Evolutionary conservation across 78 protist species (phyloP).

Genomic region (Cavenderia fasciculata): DNA sequence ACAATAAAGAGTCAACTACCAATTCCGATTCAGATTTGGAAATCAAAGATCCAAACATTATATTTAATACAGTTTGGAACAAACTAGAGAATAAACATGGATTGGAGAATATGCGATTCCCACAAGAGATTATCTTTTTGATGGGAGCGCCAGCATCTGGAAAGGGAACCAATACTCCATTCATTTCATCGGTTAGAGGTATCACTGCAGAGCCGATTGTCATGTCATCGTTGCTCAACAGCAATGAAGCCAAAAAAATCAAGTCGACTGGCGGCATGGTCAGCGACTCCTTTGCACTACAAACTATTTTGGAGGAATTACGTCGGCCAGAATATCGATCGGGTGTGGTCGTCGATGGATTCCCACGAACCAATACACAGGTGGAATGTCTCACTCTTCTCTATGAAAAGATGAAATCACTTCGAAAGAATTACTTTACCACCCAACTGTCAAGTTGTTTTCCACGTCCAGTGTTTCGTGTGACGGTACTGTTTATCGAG

Average conservation of each 20-base stretch:
- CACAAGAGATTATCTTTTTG: slow-evolving; percentile 83
- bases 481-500: slow-evolving; percentile 79
- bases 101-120: slow-evolving; percentile 66
- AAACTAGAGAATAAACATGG: slow-evolving; percentile 62
- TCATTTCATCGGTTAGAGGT: slow-evolving; percentile 61
- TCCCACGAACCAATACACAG: slow-evolving; percentile 85
- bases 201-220: slow-evolving; percentile 79
- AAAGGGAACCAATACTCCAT: slow-evolving; percentile 85
- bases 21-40: slow-evolving; percentile 37
- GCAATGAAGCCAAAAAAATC: slow-evolving; percentile 7
- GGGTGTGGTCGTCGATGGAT: slow-evolving; percentile 87
- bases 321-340: slow-evolving; percentile 44
- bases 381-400: slow-evolving; percentile 72
- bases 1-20: too few relatives aligned
- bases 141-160: slow-evolving; percentile 89
- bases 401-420: slow-evolving; percentile 77
- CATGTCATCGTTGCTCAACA: slow-evolving; percentile 53
- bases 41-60: slow-evolving; percentile 74
- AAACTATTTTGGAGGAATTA: slow-evolving; percentile 49
- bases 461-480: slow-evolving; percentile 80
- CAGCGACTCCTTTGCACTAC: slow-evolving; percentile 68
- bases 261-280: slow-evolving; percentile 77
- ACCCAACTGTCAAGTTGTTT: slow-evolving; percentile 57
- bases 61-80: slow-evolving; percentile 72
- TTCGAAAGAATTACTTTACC: slow-evolving; percentile 35